Evolutionary conservation across 768 basidiomycete species (phyloP), one percentile per base, ranked within the genome.

Genomic region (Psilocybe sp.): DNA sequence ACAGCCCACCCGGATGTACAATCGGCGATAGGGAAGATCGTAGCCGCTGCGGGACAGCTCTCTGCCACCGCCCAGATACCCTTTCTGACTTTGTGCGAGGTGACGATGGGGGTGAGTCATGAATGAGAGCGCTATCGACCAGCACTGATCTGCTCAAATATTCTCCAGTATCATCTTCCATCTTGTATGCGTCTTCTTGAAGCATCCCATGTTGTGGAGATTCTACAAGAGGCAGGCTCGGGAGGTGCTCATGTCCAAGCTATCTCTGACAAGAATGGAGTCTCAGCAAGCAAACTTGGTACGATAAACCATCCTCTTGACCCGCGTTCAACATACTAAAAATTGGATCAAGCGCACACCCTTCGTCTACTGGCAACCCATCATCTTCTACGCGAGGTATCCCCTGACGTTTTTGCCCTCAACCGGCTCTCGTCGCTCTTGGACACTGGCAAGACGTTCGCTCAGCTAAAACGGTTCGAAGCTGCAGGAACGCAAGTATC

Each of bases 331-430:
- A 19, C 20, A 23, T n/a, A 14, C 23, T 13, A 12, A 20, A 19
- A n/a, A 31, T 48, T 11, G 46, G 14, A 16, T 55, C 4, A 36
- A 89, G 88, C 82, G 4, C 89, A 90, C 59, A 76, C 80, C 32
- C 76, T 92, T 36, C 84, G 89, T 39, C 73, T 90, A 18, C 76
- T 92, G 40, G 87, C 88, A 10, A 88, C 89, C 0, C 87, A 89
- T 60, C 88, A 91, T 62, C 78, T 91, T 46, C 72, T 87, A 31
- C 74, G 76, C 37, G 90, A 92, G 64, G 71, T 80, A 3, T 71
- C 76, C 9, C 88, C 87, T 3, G 78, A 90, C 58, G 80, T 84
- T 5, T 92, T 92, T 57, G 74, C 86, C 7, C 74, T 80, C 46
- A 92, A 86, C 58, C 78, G 88, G 34, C 74, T 89, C 48, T 84